A percentile compares a stretch with the other conserved stretches of the same genome.
Evolutionary conservation across 495 filamentous ascomycete species (phyloP).

Genomic region (Cercophora scortea): DNA sequence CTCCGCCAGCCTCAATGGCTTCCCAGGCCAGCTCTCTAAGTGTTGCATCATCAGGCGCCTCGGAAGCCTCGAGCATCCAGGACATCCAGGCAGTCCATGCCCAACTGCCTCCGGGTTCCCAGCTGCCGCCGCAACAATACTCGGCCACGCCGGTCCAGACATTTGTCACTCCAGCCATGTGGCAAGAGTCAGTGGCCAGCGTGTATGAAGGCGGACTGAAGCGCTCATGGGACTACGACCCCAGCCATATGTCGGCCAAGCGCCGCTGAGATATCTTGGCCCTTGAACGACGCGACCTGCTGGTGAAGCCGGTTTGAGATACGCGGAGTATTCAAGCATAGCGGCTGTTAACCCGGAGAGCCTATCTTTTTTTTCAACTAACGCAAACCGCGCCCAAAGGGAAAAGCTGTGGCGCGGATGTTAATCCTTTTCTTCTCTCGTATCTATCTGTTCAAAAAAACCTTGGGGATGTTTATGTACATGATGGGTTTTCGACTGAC

Average conservation of each 20-base stretch:
- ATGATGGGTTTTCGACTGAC: too few species aligned
- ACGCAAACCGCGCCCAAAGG: neutral
- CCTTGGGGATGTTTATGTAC: too few species aligned
- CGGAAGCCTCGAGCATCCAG: constrained; percentile 43
- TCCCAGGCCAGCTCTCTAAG: constrained; percentile 35
- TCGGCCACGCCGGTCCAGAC: constrained; percentile 45
- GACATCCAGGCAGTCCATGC: constrained; percentile 42
- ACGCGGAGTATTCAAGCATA: neutral
- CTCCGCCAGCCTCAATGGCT: constrained; percentile 30
- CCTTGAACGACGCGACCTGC: too few species aligned
- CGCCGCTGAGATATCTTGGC: constrained; percentile 8
- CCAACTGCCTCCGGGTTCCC: constrained; percentile 44
- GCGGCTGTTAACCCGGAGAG: neutral
- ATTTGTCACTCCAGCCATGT: constrained; percentile 88
- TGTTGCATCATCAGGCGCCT: constrained; percentile 36
- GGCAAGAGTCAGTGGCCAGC: constrained; percentile 90
- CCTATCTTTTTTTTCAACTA: neutral
- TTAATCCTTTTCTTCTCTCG: too few species aligned
- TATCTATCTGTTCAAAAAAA: too few species aligned
- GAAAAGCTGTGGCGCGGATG: too few species aligned
- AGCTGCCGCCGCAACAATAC: constrained; percentile 50
- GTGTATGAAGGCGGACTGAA: constrained; percentile 77
- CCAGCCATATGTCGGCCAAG: constrained; percentile 16
- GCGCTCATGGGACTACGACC: constrained; percentile 60
- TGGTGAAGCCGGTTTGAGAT: neutral